Evolutionary conservation across 176 grass and related monocot species (phyloP).

Genomic region (Triticum urartu): DNA sequence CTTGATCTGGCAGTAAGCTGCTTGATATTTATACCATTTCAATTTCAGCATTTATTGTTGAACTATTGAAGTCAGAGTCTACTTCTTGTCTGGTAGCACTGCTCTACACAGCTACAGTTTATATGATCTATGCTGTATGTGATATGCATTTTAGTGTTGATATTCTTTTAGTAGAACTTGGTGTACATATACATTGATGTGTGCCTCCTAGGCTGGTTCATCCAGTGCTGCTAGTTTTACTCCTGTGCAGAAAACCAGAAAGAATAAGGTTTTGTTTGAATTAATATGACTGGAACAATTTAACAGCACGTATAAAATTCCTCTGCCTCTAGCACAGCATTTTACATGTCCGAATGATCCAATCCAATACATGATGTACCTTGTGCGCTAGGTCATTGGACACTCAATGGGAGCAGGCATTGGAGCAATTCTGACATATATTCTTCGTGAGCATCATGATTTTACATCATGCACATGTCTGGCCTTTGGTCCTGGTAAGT

Average conservation of each 20-base stretch:
- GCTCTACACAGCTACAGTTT: neutral
- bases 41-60: neutral
- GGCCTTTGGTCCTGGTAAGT: slow-evolving; percentile 82
- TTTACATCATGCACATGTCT: slow-evolving; percentile 71
- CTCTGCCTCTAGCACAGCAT: neutral
- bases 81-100: neutral
- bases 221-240: slow-evolving; percentile 6
- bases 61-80: neutral
- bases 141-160: neutral
- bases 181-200: neutral
- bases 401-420: slow-evolving; percentile 90
- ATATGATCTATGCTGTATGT: neutral
- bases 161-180: neutral
- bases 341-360: neutral
- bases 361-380: neutral
- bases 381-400: slow-evolving; percentile 58
- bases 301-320: neutral
- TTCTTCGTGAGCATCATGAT: slow-evolving; percentile 68
- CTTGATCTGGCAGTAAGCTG: slow-evolving; percentile 7
- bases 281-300: neutral
- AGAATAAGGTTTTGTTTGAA: neutral
- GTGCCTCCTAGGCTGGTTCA: neutral
- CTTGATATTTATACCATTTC: neutral
- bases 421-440: slow-evolving; percentile 79
- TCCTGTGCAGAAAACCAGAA: neutral